Evolutionary conservation across 306 rosid species (phyloP), one percentile per base, ranked within the genome.

Genomic region (Crotalaria pallida): DNA sequence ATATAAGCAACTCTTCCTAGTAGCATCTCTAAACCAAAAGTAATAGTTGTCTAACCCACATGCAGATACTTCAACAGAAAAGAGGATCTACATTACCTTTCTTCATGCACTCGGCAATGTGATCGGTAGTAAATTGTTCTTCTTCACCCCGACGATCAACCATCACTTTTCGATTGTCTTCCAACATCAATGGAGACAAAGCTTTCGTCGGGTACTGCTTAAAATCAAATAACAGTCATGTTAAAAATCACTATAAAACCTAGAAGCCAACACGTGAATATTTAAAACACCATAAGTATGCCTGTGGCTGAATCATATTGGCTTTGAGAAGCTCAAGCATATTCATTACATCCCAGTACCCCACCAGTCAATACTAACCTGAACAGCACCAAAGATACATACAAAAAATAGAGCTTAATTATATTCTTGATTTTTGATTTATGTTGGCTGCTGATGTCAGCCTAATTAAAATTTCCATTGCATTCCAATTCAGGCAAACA

Each of bases 141-240:
- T 86, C 92, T 87, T 85, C 96, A 11, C 97, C 98, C 77, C 89
- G 86, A 58, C 98, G 87, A 65, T 93, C 96, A 69, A 90, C 96
- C 98, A 93, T 85, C 45, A 86, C 92, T 80, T 83, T 90, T 43
- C 97, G 81, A 70, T 81, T 87, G 80, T 90, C 98, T 79, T 88
- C 97, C 85, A 94, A 76, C 97, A 87, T 90, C 70, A 91, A 65
- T 36, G 98, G 97, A 72, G 97, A 77, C 82, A 93, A 78, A 65
- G 97, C 97, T 86, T 90, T 88, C 26, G 98, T 93, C 33, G 98
- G 98, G 71, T 90, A 90, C 98, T 93, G 81, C 81, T n/a, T 38
- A 68, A 71, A 49, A 45, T 59, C 10, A 51, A 63, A 77, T 17
- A 65, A 22, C 19, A 67, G 21, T 49, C 29, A 71, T 70, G 70